Conservation (phyloP, 139 green algal genomes). For the Trebouxia sp. region DNA sequence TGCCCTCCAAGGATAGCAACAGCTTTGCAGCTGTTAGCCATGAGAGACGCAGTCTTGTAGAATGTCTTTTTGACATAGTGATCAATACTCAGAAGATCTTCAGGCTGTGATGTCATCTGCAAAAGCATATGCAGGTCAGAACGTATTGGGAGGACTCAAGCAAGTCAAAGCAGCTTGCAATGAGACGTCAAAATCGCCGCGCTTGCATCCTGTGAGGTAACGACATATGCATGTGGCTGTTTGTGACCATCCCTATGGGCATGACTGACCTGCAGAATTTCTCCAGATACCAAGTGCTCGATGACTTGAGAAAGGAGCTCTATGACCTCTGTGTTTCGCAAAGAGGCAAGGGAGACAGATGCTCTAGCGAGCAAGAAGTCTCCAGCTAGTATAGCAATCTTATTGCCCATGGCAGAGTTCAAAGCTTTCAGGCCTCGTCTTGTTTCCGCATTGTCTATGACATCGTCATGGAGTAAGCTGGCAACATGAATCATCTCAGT, state of each 20-base stretch:
- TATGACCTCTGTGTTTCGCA: slow-evolving; percentile 86
- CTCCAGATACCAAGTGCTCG: slow-evolving; percentile 95
- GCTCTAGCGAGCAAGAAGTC: slow-evolving; percentile 97
- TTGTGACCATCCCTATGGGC: neutral
- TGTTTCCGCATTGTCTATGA: slow-evolving; percentile 90
- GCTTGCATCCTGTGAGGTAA: no score
- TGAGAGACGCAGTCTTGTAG: slow-evolving; percentile 96
- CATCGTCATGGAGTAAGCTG: slow-evolving; percentile 95
- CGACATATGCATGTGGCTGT: no score
- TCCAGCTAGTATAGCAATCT: slow-evolving; percentile 93
- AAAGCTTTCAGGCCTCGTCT: slow-evolving; percentile 82
- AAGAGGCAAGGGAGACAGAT: slow-evolving; percentile 85
- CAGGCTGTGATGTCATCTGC: slow-evolving; percentile 83
- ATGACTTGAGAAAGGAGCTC: slow-evolving; percentile 89
- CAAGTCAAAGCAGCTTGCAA: no score
- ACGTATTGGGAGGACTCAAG: no score
- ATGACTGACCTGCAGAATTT: slow-evolving; percentile 86
- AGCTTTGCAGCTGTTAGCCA: slow-evolving; percentile 87
- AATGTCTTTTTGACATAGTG: slow-evolving; percentile 94
- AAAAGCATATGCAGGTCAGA: neutral
- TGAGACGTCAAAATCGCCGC: no score
- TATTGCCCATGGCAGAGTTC: slow-evolving; percentile 87
- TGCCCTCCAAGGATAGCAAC: slow-evolving; percentile 80
- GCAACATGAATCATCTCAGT: slow-evolving; percentile 97
- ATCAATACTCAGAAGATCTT: slow-evolving; percentile 76